Base-by-base conservation (phyloP, 108 stramenopile species). In the Schizochytrium sp. region DNA sequence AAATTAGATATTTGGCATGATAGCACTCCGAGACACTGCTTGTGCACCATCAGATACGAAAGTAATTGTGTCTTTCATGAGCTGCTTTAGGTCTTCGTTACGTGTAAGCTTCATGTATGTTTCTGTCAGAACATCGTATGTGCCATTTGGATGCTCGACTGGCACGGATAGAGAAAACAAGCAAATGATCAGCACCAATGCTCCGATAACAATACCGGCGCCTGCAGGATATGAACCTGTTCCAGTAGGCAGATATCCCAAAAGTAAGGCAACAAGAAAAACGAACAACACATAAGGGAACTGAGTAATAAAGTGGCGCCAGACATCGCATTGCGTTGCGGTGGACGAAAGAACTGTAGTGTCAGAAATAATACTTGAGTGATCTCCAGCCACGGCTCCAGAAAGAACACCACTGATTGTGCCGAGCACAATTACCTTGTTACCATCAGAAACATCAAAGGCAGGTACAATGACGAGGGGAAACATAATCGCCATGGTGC, bases 351-450 rank as follows among this genome's bases (percentile, higher is more conserved):
- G 91, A 42, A 96, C 94, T 46, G 95, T 96, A 2, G 95, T 96
- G 90, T 96, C 95, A 28, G 93, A 93, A 61, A 96, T 95, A 2
- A 94, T 94, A 61, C 91, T 92, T 19, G 93, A 90, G 90, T 96
- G 95, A 87, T 96, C 95, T 42, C 95, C 95, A 41, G 94, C 94
- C 15, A 95, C 95, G 5, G 94, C 91, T 4, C 95, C 95, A 17
- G 92, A 89, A 57, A 96, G 89, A 61, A 95, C 83, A 5, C 91
- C 93, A 0, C 93, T 91, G 1, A 83, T 55, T 8, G 53, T 49
- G 17, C 92, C 92, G 76, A 93, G 94, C 57, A 95, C 92, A 46
- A 95, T 92, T 15, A 15, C 87, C 19, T 72, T 69, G 88, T 94
- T 90, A n/a, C 94, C 94, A 45, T 88, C 59, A 4, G 92, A 92